phyloP scores from a whole-genome alignment of 2,329 filamentous ascomycete species.

The Chalara sp. region DNA sequence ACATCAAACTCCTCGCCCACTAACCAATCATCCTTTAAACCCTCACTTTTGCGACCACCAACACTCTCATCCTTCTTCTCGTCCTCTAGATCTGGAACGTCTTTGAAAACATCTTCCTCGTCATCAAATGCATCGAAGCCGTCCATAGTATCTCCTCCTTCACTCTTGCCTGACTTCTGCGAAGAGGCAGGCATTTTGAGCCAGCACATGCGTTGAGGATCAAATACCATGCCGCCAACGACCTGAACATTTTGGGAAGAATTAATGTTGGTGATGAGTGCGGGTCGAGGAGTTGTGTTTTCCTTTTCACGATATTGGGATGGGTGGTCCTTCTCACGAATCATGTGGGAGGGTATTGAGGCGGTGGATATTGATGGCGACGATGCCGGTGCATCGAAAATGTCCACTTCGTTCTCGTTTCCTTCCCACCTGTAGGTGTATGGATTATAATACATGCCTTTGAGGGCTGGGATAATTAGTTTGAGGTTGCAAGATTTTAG shows the following conservation, averaged over 20 bases:
- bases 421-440: constrained; percentile 87
- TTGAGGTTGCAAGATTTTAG: neutral
- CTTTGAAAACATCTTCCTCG: constrained; percentile 90
- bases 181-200: constrained; percentile 58
- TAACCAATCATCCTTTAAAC: constrained; percentile 67
- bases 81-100: constrained; percentile 88
- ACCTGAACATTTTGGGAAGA: constrained; percentile 82
- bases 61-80: constrained; percentile 33
- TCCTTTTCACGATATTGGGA: constrained; percentile 48
- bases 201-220: constrained; percentile 97
- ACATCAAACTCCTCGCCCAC: constrained; percentile 97
- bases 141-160: constrained; percentile 51
- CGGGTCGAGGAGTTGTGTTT: constrained; percentile 55
- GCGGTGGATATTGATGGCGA: constrained; percentile 41
- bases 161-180: constrained; percentile 35
- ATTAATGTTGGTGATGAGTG: constrained; percentile 87
- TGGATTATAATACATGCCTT: constrained; percentile 96
- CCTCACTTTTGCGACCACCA: constrained; percentile 48
- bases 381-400: constrained; percentile 63
- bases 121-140: constrained; percentile 69
- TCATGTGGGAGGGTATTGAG: constrained; percentile 34
- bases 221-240: constrained; percentile 97
- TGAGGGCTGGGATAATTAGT: constrained; percentile 56
- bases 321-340: constrained; percentile 45
- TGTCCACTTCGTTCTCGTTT: constrained; percentile 77